These are phyloP conservation scores for Aspergillus candidus DNA, from an alignment of 2,329 filamentous ascomycete species.

Conservation along the genomic window DNA sequence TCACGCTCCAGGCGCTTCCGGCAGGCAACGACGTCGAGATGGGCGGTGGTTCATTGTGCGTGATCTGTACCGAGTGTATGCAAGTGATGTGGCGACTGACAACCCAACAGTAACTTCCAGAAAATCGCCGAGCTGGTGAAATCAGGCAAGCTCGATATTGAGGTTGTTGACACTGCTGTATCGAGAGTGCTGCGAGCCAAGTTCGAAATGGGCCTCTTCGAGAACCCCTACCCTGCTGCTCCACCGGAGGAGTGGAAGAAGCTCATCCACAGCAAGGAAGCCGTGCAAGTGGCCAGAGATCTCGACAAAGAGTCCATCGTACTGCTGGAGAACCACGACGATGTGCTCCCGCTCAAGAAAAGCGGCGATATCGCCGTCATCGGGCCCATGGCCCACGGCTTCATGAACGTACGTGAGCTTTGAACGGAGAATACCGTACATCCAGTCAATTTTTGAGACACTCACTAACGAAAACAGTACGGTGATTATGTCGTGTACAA, in stretches of 20 bases:
- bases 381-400: conserved; percentile 67
- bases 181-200: conserved; percentile 60
- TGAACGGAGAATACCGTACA: too few species aligned
- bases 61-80: neutral
- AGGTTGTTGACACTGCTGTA: conserved; percentile 60
- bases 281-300: conserved; percentile 54
- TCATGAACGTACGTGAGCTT: conserved; percentile 55
- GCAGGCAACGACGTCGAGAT: conserved; percentile 69
- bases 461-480: conserved; percentile 41
- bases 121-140: conserved; percentile 60
- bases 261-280: conserved; percentile 57
- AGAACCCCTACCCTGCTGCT: conserved; percentile 60
- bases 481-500: conserved; percentile 67
- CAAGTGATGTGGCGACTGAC: conserved; percentile 3
- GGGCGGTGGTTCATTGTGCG: conserved; percentile 63
- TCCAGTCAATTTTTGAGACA: too few species aligned
- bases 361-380: conserved; percentile 66
- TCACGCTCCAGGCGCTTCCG: conserved; percentile 58
- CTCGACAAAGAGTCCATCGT: conserved; percentile 60
- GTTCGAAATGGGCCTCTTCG: conserved; percentile 65
- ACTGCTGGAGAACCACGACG: conserved; percentile 54
- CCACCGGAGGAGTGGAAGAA: conserved; percentile 50
- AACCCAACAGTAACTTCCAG: conserved; percentile 50
- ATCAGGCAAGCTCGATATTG: conserved; percentile 54
- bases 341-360: conserved; percentile 52